Evolutionary conservation across 331 rosid species (phyloP), one percentile per base, ranked within the genome.

Genomic region (Quercus tomentella): DNA sequence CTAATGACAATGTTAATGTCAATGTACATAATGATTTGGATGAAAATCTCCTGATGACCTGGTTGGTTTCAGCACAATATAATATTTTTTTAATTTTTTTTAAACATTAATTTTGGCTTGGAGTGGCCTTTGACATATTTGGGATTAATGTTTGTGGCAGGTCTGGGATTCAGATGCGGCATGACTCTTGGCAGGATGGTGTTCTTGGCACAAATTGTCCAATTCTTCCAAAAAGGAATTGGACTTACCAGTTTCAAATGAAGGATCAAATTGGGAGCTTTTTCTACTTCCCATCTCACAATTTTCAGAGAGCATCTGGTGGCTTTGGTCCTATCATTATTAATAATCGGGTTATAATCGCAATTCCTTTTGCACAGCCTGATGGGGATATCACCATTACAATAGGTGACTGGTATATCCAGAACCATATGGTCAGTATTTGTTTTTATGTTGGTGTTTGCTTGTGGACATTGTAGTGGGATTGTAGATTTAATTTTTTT

Each of bases 231-330:
- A 70, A 70, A 11, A 87, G 89, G 95, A 91, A 91, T 81, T 91
- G 95, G 95, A 91, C 95, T 49, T 89, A 89, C 45, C 87, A 83
- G 70, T 90, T 90, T 77, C 94, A 90, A 83, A 92, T 86, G 56
- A 90, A 90, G 89, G 98, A 92, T 87, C 98, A 94, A 84, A 92
- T 94, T 71, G 98, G 98, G 79, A 94, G 98, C 85, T 94, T 83
- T 87, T 94, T 88, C 82, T 94, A 94, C 81, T 92, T 86, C 88
- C 98, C 98, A 68, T 89, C 98, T 49, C 76, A 88, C 26, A 81
- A 86, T 55, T 82, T 95, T 31, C 99, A 95, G 89, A 89, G 94
- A 87, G 97, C 99, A 75, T 78, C 99, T 21, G 99, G 99, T 57
- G 99, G 97, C 16, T 91, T 91, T 84, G 99, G 99, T 21, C 90